A percentile compares a stretch with the other conserved stretches of the same genome.
phyloP scores from a whole-genome alignment of 2,329 filamentous ascomycete species.

The Trichoderma arundinaceum region DNA sequence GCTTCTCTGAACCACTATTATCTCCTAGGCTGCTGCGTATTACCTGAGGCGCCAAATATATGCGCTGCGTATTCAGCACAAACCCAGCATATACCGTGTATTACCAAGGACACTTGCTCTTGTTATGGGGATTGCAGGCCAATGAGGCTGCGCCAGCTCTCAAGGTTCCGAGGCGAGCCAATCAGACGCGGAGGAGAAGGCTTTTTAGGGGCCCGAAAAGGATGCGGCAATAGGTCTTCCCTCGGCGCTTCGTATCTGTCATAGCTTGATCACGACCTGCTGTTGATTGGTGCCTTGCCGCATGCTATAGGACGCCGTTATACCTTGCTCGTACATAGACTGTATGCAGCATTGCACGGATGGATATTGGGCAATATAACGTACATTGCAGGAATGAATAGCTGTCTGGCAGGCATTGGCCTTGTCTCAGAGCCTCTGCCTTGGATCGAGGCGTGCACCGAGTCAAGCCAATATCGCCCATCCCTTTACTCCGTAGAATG shows the following conservation, averaged over 20 bases:
- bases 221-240: no score
- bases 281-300: conserved; percentile 14
- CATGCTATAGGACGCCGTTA: neutral
- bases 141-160: no score
- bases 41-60: neutral
- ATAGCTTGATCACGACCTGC: conserved; percentile 6
- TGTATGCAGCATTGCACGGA: neutral
- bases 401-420: neutral
- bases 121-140: no score
- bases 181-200: no score
- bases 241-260: conserved; percentile 12
- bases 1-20: conserved; percentile 14
- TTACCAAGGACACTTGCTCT: no score
- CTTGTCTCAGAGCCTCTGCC: conserved; percentile 8
- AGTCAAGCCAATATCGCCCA: conserved; percentile 23
- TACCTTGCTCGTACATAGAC: neutral
- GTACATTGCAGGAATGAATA: conserved; percentile 15
- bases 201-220: no score
- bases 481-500: conserved; percentile 26
- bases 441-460: neutral
- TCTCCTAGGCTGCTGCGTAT: conserved; percentile 17
- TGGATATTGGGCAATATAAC: neutral
- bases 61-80: conserved; percentile 10
- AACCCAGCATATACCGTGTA: no score
- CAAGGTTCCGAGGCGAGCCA: no score